phyloP scores from a whole-genome alignment of 2,329 filamentous ascomycete species.

The Shiraia sp. region DNA sequence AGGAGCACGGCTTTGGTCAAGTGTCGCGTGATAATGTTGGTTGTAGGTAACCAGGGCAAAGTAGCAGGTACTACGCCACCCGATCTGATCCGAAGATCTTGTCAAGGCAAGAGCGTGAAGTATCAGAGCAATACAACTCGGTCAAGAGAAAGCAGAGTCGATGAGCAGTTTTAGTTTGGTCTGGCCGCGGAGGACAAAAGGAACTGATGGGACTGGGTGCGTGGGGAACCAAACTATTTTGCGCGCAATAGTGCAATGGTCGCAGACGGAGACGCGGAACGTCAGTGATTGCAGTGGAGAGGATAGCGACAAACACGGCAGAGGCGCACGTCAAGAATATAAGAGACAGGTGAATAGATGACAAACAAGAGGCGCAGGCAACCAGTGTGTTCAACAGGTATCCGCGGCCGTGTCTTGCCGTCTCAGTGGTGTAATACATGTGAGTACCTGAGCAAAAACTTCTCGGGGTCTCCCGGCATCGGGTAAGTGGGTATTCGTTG shows the following conservation, averaged over 20 bases:
- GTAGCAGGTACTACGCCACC: not conserved
- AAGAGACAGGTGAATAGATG: not conserved
- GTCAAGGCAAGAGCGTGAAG: too few species aligned
- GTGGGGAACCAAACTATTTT: too few species aligned
- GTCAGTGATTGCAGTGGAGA: not conserved
- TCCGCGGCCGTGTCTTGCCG: constrained; percentile 8
- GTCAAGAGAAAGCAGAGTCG: not conserved
- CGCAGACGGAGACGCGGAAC: constrained; percentile 12
- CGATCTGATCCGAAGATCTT: too few species aligned
- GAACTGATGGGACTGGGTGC: too few species aligned
- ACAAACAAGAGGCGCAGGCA: not conserved
- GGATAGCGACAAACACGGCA: constrained; percentile 2
- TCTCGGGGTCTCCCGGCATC: constrained; percentile 9
- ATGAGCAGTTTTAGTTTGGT: not conserved
- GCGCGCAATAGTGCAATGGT: constrained; percentile 8
- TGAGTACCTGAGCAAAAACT: constrained; percentile 1
- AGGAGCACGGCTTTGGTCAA: not conserved
- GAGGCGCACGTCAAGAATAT: not conserved
- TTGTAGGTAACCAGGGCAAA: not conserved
- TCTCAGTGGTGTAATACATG: constrained; percentile 1
- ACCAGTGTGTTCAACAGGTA: not conserved
- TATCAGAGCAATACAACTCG: not conserved
- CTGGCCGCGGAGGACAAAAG: constrained; percentile 16
- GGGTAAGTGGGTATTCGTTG: too few species aligned
- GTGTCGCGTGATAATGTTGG: constrained; percentile 4